Evolutionary conservation across 192 early-diverging fungal genomes (phyloP).

Genomic region (Obelidium mucronatum): DNA sequence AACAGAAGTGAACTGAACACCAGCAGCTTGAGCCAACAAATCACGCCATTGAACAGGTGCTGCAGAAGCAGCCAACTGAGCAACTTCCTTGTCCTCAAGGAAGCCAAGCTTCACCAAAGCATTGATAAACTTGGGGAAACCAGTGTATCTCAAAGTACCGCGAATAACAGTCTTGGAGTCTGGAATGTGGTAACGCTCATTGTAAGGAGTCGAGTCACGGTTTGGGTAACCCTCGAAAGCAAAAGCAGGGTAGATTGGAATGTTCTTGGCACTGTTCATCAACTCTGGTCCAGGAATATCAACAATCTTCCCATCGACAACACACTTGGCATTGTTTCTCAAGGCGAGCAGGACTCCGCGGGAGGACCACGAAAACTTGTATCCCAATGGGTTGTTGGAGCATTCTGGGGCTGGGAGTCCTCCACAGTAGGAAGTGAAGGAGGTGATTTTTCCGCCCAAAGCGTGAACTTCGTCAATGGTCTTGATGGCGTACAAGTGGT

Average conservation of each 20-base stretch:
- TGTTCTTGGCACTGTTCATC: conserved; percentile 74
- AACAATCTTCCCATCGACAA: conserved; percentile 72
- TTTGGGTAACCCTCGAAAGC: conserved; percentile 94
- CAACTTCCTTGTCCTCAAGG: conserved; percentile 56
- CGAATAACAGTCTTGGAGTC: conserved; percentile 88
- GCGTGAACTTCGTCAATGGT: conserved; percentile 87
- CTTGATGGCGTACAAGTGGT: conserved; percentile 96
- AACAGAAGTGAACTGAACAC: conserved; percentile 27
- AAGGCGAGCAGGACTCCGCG: conserved; percentile 97
- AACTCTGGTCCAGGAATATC: conserved; percentile 73
- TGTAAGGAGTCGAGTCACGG: conserved; percentile 91
- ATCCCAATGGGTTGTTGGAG: conserved; percentile 86
- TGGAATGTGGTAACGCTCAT: conserved; percentile 82
- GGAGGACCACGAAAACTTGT: conserved; percentile 99
- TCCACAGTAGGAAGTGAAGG: conserved; percentile 97
- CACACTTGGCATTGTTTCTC: conserved; percentile 91
- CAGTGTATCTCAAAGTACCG: conserved; percentile 92
- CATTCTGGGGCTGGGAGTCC: conserved; percentile 92
- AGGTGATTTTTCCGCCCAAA: conserved; percentile 68
- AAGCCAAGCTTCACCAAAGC: conserved; percentile 81
- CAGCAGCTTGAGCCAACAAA: conserved; percentile 27
- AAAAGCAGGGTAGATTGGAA: conserved; percentile 86
- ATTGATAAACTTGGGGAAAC: conserved; percentile 89
- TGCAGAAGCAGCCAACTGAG: conserved; percentile 5
- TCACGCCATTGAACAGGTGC: conserved; percentile 35